Evolutionary conservation across 345 rosid species (phyloP).

Genomic region (Atalantia buxifolia): DNA sequence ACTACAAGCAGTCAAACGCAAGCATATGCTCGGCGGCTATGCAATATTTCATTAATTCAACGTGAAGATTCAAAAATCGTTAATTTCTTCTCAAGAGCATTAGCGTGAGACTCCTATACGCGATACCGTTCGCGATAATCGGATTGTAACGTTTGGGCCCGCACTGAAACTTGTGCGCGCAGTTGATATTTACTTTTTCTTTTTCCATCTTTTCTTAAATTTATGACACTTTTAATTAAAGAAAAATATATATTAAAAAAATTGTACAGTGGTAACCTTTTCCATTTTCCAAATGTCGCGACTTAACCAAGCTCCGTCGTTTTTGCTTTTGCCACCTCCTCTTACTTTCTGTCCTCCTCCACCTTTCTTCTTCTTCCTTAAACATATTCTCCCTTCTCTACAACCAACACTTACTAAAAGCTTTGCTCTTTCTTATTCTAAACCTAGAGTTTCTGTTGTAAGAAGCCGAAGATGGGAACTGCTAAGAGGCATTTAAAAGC

Average conservation of each 20-base stretch:
- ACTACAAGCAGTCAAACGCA: no score
- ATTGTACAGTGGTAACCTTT: not conserved
- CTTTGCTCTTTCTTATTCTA: not conserved
- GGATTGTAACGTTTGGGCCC: not conserved
- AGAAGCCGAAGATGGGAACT: constrained; percentile 35
- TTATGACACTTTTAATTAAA: not conserved
- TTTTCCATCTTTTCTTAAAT: no score
- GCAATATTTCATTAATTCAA: no score
- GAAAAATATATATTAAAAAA: not conserved
- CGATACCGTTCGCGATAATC: not conserved
- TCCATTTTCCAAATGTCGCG: not conserved
- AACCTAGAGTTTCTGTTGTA: constrained; percentile 3
- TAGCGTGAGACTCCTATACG: not conserved
- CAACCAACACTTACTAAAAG: not conserved
- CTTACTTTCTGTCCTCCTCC: not conserved
- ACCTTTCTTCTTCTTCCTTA: not conserved
- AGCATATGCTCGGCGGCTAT: no score
- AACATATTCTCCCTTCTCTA: not conserved
- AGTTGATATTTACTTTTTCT: not conserved
- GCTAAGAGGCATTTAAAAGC: constrained; percentile 72
- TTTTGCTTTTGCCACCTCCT: constrained; percentile 4
- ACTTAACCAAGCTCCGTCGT: not conserved
- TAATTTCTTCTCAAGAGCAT: no score
- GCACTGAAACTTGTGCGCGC: not conserved
- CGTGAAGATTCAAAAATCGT: no score